A percentile compares a stretch with the other conserved stretches of the same genome.
phyloP scores from a whole-genome alignment of 2,329 filamentous ascomycete species.

The Colletotrichum neosansevieriae region DNA sequence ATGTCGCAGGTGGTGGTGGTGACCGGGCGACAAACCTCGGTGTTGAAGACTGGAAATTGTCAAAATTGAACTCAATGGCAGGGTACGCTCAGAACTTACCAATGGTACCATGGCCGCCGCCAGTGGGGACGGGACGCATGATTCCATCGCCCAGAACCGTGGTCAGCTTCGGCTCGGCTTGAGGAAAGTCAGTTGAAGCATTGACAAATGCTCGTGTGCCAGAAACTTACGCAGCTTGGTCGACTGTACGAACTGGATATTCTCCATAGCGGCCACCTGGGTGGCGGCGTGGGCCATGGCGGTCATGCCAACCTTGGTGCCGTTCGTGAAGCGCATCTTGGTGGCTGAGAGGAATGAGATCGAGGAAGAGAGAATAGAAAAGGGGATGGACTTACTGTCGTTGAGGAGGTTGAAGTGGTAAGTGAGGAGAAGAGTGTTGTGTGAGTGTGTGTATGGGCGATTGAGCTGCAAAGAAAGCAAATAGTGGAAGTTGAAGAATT shows the following conservation, averaged over 20 bases:
- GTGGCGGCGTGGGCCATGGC: neutral
- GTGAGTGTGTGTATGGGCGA: neutral
- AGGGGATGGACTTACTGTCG: neutral
- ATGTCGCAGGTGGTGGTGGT: neutral
- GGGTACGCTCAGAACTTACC: neutral
- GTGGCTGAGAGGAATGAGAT: neutral
- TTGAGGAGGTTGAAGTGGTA: neutral
- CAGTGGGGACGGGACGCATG: neutral
- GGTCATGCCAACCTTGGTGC: neutral
- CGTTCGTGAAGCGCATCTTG: neutral
- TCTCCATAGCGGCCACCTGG: neutral
- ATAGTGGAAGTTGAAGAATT: neutral
- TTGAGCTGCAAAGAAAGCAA: neutral
- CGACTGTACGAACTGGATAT: neutral
- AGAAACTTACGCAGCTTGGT: neutral
- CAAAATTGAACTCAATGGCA: neutral
- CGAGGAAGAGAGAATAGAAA: neutral
- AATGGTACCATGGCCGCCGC: neutral
- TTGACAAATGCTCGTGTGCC: neutral
- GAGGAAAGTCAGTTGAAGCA: neutral
- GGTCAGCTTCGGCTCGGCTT: neutral
- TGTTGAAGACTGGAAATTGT: conserved; percentile 2
- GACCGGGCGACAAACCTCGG: neutral
- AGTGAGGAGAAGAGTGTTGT: neutral
- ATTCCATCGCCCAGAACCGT: neutral